Evolutionary conservation across 2,329 filamentous ascomycete species (phyloP), one percentile per base, ranked within the genome.

Genomic region (Bipolaris bicolor): DNA sequence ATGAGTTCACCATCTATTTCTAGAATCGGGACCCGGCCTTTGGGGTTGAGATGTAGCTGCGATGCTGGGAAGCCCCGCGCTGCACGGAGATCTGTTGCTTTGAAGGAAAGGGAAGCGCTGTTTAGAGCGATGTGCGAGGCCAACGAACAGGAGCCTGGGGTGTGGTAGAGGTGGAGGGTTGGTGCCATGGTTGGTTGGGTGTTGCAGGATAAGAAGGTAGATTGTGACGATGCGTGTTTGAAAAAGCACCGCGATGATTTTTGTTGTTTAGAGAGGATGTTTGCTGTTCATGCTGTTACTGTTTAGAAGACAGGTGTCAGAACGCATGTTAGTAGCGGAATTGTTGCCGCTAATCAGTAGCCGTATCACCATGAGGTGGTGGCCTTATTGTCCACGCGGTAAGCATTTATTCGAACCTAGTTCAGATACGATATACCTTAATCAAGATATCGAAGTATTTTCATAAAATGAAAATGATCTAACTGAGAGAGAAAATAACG

Each of bases 1-100:
- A 70, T 64, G 46, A 61, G 52, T 3, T 62, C 56, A 46, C 56
- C 51, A 45, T 68, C 66, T 5, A 67, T 37, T 10, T 49, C 26
- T 10, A 68, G 40, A 39, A 68, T 58, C 5, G 67, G 67, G 7
- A 70, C 63, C n/a, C 62, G 58, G 5, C 52, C 56, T 53, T 70
- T 70, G 7, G 65, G 60, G 24, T 67, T 70, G 43, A 68, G 48
- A 33, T 63, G 55, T 6, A 58, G 18, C 16, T 63, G 45, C 3
- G 60, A 52, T 3, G 34, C 44, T 5, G 58, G 64, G 44, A 63
- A 67, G 18, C 63, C 53, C 6, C 44, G 29, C 5, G 52, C 13
- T 11, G 53, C 44, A 20, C 53, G 34, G 49, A 66, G 49, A 7
- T 55, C 36, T 13, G 57, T 61, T 37, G 49, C 61, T 1, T 37